A percentile compares a stretch with the other conserved stretches of the same genome.
Evolutionary conservation across 2,329 filamentous ascomycete genomes (phyloP).

Genomic region (Periconia macrospinosa): DNA sequence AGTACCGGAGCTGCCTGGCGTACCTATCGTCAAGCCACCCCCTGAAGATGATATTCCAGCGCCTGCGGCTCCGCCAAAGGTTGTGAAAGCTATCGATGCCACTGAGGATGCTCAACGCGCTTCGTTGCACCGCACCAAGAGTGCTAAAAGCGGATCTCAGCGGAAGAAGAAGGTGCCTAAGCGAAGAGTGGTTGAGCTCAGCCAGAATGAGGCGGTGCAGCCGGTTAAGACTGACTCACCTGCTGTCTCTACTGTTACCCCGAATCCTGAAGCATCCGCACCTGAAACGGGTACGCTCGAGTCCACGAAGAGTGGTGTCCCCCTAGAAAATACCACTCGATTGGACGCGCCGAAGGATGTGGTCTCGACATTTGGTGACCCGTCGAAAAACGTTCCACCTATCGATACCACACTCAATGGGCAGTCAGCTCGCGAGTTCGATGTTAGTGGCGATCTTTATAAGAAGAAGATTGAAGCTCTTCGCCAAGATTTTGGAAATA

Average conservation of each 20-base stretch:
- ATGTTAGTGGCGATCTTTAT: conserved; percentile 74
- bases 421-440: conserved; percentile 56
- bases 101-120: conserved; percentile 24
- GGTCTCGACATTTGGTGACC: conserved; percentile 23
- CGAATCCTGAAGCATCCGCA: background rate
- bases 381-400: conserved; percentile 33
- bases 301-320: conserved; percentile 8
- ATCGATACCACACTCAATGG: conserved; percentile 31
- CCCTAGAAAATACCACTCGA: conserved; percentile 21
- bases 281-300: background rate
- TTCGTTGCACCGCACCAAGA: conserved; percentile 41
- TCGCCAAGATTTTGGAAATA: conserved; percentile 80
- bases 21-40: conserved; percentile 75
- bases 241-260: background rate
- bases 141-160: conserved; percentile 51
- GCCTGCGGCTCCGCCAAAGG: conserved; percentile 63
- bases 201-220: conserved; percentile 44
- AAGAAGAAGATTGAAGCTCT: conserved; percentile 85
- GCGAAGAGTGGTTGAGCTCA: conserved; percentile 61
- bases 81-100: conserved; percentile 29
- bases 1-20: conserved; percentile 71
- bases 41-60: conserved; percentile 62
- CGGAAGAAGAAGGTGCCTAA: conserved; percentile 61
- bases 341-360: conserved; percentile 31
- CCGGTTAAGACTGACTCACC: conserved; percentile 7